Base-by-base conservation (phyloP, 192 early-diverging fungal genomes). In the Ambispora gerdemannii region DNA sequence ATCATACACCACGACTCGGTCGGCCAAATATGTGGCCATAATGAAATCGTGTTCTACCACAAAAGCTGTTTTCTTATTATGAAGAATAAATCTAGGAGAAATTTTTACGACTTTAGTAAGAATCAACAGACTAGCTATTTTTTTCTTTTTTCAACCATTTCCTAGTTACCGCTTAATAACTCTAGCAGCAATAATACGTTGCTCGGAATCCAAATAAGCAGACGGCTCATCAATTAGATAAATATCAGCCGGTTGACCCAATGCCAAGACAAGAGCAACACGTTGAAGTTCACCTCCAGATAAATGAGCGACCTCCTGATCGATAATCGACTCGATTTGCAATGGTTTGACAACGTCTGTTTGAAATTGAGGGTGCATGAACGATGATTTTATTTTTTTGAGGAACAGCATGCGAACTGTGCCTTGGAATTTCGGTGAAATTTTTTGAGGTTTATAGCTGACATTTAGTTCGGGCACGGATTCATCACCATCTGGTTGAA, bases 221-320 rank as follows among this genome's bases (percentile, higher is more conserved):
- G 93, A 95, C 50, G 96, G 95, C 82, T 98, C 96, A 79, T 97
- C 96, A 67, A 98, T 95, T 50, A 97, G 83, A 76, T 98, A 97
- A 72, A 98, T 95, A 74, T 98, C 96, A 31, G 96, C 96, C 3
- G 91, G 90, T 71, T 83, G 77, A 74, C 96, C 95, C 47, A 97
- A 85, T 34, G 88, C 88, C 51, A 97, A 85, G 27, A 92, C 90
- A 73, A 98, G 90, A 64, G 96, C 95, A 34, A 98, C 96, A 83
- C 96, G 94, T 84, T 98, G 96, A 90, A 98, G 87, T 86, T 98
- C 95, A 89, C 95, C 95, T 81, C 95, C 96, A 67, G 96, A 98
- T 75, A 98, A 84, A 62, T 86, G 82, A 72, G 74, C 72, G 24
- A 95, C 92, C 50, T 90, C 85, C 75, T 97, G 91, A 80, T 98